Evolutionary conservation across 2,329 filamentous ascomycete genomes (phyloP), one percentile per base, ranked within the genome.

Genomic region (Pyrenophora seminiperda): DNA sequence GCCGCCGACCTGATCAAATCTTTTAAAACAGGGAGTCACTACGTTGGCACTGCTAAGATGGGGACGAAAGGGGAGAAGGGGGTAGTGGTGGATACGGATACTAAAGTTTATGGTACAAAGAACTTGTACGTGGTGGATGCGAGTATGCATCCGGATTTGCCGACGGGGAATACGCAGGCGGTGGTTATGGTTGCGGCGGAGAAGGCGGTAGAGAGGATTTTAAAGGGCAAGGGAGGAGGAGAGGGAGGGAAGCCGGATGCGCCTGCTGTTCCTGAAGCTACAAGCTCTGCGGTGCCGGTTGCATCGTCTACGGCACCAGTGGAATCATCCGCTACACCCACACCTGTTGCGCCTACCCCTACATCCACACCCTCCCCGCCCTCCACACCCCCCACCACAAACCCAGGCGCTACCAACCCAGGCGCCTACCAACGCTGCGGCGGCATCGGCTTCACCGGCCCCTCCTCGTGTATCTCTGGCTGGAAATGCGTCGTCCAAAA

Each of bases 91-190:
- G 62, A 65, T 14, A 59, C 53, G 5, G 31, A 65, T 34, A 65
- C 79, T 42, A 75, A 77, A 34, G 79, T 81, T 4, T 65, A 79
- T 62, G 71, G 71, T 2, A 75, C 76, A 1, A 58, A 71, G 37
- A 76, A 77, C 29, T 60, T 79, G 5, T 73, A 76, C 40, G 75
- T 79, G 1, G 76, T 79, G 2, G 76, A 79, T 50, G 76, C 74
- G 1, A 75, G 72, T 0, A 74, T 78, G 18, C 87, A 88, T 74
- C 86, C 87, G 0, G 86, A 87, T 55, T 82, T 88, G 59, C 79
- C 85, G 2, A 85, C 84, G 0, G 83, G 85, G 14, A 90, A 90
- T 72, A 87, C 87, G 1, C 82, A 83, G 39, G 81, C 84, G 1
- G 80, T 83, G 31, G 83, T 88, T 59, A 84, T 88, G 66, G 77